Percentiles rank a stretch among this genome's conserved stretches.
Evolutionary conservation across 768 basidiomycete genomes (phyloP).

Genomic region (Pisolithus microcarpus): DNA sequence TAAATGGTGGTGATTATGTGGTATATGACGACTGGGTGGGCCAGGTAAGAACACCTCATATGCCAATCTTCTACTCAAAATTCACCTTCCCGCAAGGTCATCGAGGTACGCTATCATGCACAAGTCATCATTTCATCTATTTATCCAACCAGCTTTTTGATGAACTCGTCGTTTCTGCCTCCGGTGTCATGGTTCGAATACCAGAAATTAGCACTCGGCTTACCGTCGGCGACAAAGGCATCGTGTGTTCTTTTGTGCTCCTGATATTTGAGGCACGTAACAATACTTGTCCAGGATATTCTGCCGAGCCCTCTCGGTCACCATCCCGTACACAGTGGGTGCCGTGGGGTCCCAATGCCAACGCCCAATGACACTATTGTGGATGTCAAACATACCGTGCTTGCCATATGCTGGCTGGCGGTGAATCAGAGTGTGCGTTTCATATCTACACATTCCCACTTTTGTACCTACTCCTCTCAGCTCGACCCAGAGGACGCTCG

Average conservation of each 20-base stretch:
- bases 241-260: constrained; percentile 37
- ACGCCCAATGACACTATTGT: constrained; percentile 56
- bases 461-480: constrained; percentile 29
- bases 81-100: constrained; percentile 40
- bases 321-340: constrained; percentile 39
- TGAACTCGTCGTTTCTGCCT: constrained; percentile 67
- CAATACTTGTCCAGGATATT: constrained; percentile 46
- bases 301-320: constrained; percentile 47
- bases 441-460: neutral
- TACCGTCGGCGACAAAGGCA: constrained; percentile 66
- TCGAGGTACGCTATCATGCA: constrained; percentile 51
- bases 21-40: constrained; percentile 83
- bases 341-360: constrained; percentile 38
- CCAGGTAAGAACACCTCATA: constrained; percentile 47
- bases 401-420: constrained; percentile 82
- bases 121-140: constrained; percentile 3
- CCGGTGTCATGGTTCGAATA: constrained; percentile 60
- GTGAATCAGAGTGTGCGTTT: constrained; percentile 71
- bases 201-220: constrained; percentile 75
- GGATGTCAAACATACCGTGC: constrained; percentile 64
- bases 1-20: constrained; percentile 79
- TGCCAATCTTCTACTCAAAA: constrained; percentile 3
- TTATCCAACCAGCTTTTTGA: constrained; percentile 61
- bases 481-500: constrained; percentile 52
- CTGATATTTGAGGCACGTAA: constrained; percentile 2